Base-by-base conservation (phyloP, 2,329 filamentous ascomycete species). In the Alternaria ventricosa region DNA sequence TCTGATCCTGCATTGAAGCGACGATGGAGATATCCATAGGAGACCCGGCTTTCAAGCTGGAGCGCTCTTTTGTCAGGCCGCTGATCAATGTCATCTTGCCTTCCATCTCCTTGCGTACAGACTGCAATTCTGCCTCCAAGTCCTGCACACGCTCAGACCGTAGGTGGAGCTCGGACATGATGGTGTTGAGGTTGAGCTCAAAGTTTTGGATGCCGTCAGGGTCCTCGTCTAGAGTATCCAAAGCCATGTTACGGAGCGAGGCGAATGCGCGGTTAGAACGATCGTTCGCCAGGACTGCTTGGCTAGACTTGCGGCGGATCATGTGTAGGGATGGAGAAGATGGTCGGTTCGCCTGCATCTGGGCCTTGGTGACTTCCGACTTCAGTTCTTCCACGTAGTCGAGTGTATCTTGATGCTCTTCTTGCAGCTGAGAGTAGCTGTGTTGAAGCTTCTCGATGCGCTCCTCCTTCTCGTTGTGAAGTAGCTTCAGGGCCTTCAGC, bases 21-120 rank as follows among this genome's bases (percentile, higher is more conserved):
- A 98, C 90, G 68, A 97, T 90, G 0, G 93, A 94, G 78, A 97
- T 96, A 75, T 99, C 96, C 76, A 97, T 90, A 8, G 94, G 92
- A 23, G 92, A 91, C 3, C 86, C 85, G 78, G 85, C 87, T 78
- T 95, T 93, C 82, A 97, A 86, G 81, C 94, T 97, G 4, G 93
- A 95, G 63, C 96, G 87, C 80, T 99, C 96, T 57, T 96, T 90
- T 4, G 96, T 97, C 67, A 99, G 85, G 7, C 96, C 96, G 28
- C 93, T 93, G 71, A 99, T 98, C 76, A 99, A 94, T 28, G 93
- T 92, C 85, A 95, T 94, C 87, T 99, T 99, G 66, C 88, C 90
- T 77, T 99, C 96, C 91, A 98, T 97, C 80, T 99, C 96, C 83
- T 94, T 97, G 84, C 93, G 96, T 22, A 94, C 88, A 5, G 89